Evolutionary conservation across 192 early-diverging fungal genomes (phyloP), one percentile per base, ranked within the genome.

Genomic region (Glomus cerebriforme): DNA sequence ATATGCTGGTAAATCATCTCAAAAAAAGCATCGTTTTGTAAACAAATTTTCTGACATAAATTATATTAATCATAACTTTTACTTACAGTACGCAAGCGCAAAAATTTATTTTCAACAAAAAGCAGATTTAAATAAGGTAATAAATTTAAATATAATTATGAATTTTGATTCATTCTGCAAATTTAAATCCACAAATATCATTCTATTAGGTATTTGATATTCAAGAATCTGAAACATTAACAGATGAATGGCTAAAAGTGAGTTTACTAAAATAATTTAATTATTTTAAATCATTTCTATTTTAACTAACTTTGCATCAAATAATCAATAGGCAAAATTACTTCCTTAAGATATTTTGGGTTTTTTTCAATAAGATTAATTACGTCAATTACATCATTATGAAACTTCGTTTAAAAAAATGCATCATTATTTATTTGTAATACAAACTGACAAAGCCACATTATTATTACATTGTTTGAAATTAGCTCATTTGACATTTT

Each of bases 61-160:
- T 45, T 77, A 65, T 10, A 31, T 45, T 35, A 70, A 32, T 45
- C 49, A 9, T 26, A 74, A 67, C 84, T 35, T 37, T 66, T 27
- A 76, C 8, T 45, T 31, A 69, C 32, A 87, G 79, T 91, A 94
- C 73, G 90, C 92, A 49, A 89, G 87, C 73, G 89, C 90, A 19
- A 92, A 90, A 79, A 88, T 83, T 24, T 79, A 87, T 79, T 87
- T 94, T 77, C 90, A 90, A 79, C 83, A 83, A 47, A 87, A 84
- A 70, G 85, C 86, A 19, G 83, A 86, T 59, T 85, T 96, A 7
- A 90, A 87, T 13, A 94, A 93, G 81, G 93, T 89, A 79, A 70
- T 67, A 26, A 43, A 59, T 19, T 75, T 68, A 26, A 43, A 19
- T 47, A 26, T 34, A n/a, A 43, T 15, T 12, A 22, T 31, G 7